These are phyloP conservation scores for Lizonia empirigonia DNA, from an alignment of 2,329 filamentous ascomycete species.

Conservation along the genomic window DNA sequence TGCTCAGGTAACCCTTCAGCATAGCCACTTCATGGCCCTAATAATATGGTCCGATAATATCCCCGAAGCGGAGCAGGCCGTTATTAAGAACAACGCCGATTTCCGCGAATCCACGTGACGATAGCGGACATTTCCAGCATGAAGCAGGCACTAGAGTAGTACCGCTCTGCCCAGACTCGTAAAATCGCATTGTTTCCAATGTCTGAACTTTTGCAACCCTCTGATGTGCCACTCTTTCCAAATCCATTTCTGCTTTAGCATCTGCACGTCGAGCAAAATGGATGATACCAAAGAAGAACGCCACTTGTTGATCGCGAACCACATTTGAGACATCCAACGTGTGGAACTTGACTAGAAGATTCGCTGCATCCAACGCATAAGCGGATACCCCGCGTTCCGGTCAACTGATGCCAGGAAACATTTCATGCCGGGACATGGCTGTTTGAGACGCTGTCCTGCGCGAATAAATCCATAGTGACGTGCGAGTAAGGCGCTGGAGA, in stretches of 20 bases:
- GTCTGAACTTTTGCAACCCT: background rate
- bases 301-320: slow-evolving; percentile 18
- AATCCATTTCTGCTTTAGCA: slow-evolving; percentile 22
- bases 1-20: slow-evolving; percentile 5
- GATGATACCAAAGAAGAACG: slow-evolving; percentile 21
- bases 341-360: slow-evolving; percentile 36
- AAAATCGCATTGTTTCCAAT: background rate
- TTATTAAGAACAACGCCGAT: background rate
- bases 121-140: background rate
- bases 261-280: background rate
- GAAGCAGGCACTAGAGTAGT: slow-evolving; percentile 2
- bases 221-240: slow-evolving; percentile 12
- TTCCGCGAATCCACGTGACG: slow-evolving; percentile 8
- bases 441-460: slow-evolving; percentile 26
- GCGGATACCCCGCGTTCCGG: slow-evolving; percentile 42
- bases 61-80: slow-evolving; percentile 5
- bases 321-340: slow-evolving; percentile 37
- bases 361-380: slow-evolving; percentile 38
- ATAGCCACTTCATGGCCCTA: background rate
- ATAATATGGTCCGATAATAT: background rate
- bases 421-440: slow-evolving; percentile 24
- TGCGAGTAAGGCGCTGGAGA: slow-evolving; percentile 29
- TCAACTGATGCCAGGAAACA: slow-evolving; percentile 29
- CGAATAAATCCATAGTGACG: slow-evolving; percentile 27
- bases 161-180: slow-evolving; percentile 3